These are phyloP conservation scores for Selaginella moellendorffii DNA, from an alignment of 75 land plant genomes.

Conservation along the genomic window DNA sequence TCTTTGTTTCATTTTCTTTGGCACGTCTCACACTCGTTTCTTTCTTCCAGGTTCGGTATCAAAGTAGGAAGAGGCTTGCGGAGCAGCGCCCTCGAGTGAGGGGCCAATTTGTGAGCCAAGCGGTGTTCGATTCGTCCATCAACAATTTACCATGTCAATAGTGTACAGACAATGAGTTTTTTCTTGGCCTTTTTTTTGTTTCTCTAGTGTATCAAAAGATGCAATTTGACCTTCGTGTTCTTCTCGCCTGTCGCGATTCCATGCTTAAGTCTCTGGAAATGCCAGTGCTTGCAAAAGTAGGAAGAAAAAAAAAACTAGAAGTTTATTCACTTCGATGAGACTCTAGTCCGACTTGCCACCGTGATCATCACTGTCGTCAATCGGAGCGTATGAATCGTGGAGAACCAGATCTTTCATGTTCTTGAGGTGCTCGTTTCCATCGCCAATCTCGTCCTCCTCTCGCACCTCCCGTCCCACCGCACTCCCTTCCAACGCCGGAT, in stretches of 20 bases:
- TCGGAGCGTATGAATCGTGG: neutral
- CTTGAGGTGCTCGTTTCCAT: neutral
- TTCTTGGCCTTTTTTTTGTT: too few species aligned
- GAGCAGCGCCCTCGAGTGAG: conserved; percentile 46
- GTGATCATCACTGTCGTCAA: neutral
- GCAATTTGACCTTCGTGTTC: too few species aligned
- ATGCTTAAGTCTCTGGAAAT: too few species aligned
- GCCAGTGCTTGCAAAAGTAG: too few species aligned
- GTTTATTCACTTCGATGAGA: too few species aligned
- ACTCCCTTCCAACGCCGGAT: neutral
- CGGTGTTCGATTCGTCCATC: neutral
- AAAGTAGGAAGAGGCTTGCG: conserved; percentile 37
- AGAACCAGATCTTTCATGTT: neutral
- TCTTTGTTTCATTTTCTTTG: neutral
- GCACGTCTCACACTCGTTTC: neutral
- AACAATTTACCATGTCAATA: too few species aligned
- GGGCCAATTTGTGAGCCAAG: conserved; percentile 50
- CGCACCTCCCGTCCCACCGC: too few species aligned
- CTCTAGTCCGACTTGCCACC: too few species aligned
- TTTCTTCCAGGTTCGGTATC: conserved; percentile 32
- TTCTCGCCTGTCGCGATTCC: too few species aligned
- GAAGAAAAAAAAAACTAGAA: too few species aligned
- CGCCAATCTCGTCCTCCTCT: neutral
- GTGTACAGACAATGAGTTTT: too few species aligned
- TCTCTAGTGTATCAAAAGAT: too few species aligned